Base-by-base conservation (phyloP, 2,329 filamentous ascomycete genomes). In the Aspergillus pseudotamarii region DNA sequence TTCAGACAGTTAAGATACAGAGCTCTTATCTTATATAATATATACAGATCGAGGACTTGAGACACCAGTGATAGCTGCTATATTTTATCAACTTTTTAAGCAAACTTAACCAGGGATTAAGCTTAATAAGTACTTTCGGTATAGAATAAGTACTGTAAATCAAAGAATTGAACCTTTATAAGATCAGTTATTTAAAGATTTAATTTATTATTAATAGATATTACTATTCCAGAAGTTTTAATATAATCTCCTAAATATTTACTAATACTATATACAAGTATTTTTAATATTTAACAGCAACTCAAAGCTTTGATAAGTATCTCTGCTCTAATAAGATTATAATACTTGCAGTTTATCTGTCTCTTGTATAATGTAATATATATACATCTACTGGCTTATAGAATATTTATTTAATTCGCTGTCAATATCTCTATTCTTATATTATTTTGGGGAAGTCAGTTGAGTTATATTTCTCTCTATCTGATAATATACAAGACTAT, bases 151-250 rank as follows among this genome's bases (percentile, higher is more conserved):
- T 23, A 57, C 59, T 19, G 57, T 12, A 41, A 66, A 48, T 48
- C 59, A 67, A 46, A 54, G 59, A 26, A 64, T 67, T 59, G 59
- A 67, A 59, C 63, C 64, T 16, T 67, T 57, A 61, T 67, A 57
- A 64, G 60, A 57, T 60, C 26, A 26, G 26, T 26, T 26, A 26
- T 4, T 4, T 26, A 64, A 64, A 56, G 43, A 36, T 10, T 53
- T 45, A 28, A 46, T 58, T 2, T 64, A 36, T 32, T 46, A 41
- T 62, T 62, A 28, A 19, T 14, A 32, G 45, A 64, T 59, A 38
- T 23, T 36, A 19, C 6, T 43, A 50, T 54, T 36, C 28, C 21
- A 36, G 3, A n/a, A 43, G 2, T 43, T 1, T 8, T 19, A n/a
- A 32, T 30, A 57, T 19, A 9, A 28, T 57, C 26, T 57, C 54